Base-by-base conservation (phyloP, 2,329 filamentous ascomycete species). In the Zopfia rhizophila region DNA sequence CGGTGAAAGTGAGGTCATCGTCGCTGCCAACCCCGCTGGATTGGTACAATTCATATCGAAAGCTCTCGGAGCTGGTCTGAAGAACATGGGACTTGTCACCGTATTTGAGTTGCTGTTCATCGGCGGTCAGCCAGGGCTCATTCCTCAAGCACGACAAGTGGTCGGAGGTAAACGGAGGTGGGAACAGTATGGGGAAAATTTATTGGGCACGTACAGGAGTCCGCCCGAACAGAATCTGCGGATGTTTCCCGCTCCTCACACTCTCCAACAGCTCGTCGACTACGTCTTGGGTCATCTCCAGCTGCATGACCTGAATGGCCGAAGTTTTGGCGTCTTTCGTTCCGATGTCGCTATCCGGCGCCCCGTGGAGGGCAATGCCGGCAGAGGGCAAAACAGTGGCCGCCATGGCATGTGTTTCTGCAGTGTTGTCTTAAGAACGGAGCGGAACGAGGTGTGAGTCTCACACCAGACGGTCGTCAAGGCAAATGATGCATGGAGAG, bases 21-120 rank as follows among this genome's bases (percentile, higher is more conserved):
- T 75, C 68, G 42, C 75, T 70, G 44, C 68, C 66, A 51, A 65
- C 57, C 40, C 72, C 65, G 54, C 70, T 72, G 45, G 72, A 64
- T 35, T 64, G 67, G 72, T 85, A 87, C 50, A 87, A 69, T 69
- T 86, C 84, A 55, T 80, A 79, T 48, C 78, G 77, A 59, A 79
- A 77, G 28, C 74, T 74, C 62, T 84, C 81, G 48, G 79, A 65
- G 46, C 70, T 76, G 54, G 81, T 75, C 48, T 79, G 75, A 58
- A 86, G 75, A 22, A 78, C 71, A 51, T 83, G 77, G 22, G 78
- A 78, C 63, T 82, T 82, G 65, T 78, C 78, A 54, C 80, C 82
- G 59, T 80, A 81, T 58, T 80, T 79, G 50, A 87, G 75, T 65
- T 79, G 78, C 69, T 82, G 58, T 59, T 51, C 53, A 55, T 33